Conservation (phyloP, 2,329 filamentous ascomycete species). For the Dissoconium aciculare region DNA sequence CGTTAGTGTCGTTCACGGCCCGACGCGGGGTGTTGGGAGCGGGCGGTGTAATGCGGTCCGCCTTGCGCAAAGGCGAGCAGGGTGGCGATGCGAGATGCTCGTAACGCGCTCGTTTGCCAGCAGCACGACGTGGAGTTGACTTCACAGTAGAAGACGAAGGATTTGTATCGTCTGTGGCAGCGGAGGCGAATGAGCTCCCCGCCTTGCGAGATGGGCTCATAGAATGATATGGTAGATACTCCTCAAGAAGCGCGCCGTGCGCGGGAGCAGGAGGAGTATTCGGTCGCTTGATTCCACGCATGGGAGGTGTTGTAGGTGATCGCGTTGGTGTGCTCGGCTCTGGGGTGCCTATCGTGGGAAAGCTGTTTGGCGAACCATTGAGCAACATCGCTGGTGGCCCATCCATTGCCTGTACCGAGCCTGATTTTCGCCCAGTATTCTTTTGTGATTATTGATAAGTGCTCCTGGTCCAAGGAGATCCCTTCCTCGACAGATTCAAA, state of each 20-base stretch:
- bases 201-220: neutral
- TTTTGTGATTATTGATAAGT: no score
- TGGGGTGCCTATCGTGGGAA: no score
- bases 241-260: constrained; percentile 48
- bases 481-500: no score
- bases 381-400: no score
- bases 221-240: constrained; percentile 54
- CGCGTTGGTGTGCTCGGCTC: no score
- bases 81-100: constrained; percentile 32
- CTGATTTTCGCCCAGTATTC: no score
- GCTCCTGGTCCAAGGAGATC: no score
- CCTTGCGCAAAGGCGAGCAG: constrained; percentile 24
- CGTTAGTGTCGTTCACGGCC: constrained; percentile 3
- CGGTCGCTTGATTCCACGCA: constrained; percentile 44
- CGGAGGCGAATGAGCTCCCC: no score
- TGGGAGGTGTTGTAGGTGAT: constrained; percentile 24
- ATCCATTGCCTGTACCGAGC: no score
- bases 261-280: constrained; percentile 53
- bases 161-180: no score
- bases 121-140: constrained; percentile 11
- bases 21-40: constrained; percentile 3
- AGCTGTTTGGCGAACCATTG: no score
- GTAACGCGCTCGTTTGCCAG: constrained; percentile 28
- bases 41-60: constrained; percentile 8
- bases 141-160: constrained; percentile 14